Evolutionary conservation across 352 stramenopile genomes (phyloP).

Genomic region (Lagenidium giganteum): DNA sequence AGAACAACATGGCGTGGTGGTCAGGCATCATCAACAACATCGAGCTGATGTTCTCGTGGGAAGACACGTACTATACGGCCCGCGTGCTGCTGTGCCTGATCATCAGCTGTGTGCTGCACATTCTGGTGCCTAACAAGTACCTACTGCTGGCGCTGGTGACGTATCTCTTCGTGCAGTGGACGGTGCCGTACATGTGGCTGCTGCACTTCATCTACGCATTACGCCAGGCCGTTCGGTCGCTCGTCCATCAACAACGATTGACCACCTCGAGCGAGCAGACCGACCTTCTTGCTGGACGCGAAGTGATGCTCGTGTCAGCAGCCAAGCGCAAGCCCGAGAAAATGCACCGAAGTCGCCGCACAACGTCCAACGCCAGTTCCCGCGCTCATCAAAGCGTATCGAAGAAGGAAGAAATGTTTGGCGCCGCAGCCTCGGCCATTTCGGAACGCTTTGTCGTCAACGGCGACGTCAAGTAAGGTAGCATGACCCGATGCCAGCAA

Average conservation of each 20-base stretch:
- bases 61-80: constrained; percentile 83
- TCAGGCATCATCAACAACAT: constrained; percentile 76
- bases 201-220: constrained; percentile 60
- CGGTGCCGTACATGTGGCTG: constrained; percentile 72
- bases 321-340: constrained; percentile 24
- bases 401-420: constrained; percentile 84
- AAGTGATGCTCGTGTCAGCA: constrained; percentile 20
- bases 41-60: constrained; percentile 87
- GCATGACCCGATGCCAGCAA: too few species aligned
- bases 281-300: constrained; percentile 25
- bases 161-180: constrained; percentile 80
- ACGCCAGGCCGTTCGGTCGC: constrained; percentile 56
- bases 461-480: too few species aligned
- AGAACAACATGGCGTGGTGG: constrained; percentile 89
- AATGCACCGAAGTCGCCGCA: constrained; percentile 37
- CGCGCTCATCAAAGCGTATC: constrained; percentile 68
- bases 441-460: constrained; percentile 71
- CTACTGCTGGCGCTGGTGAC: constrained; percentile 66
- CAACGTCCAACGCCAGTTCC: constrained; percentile 49
- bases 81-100: constrained; percentile 79
- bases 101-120: constrained; percentile 80
- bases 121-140: constrained; percentile 84
- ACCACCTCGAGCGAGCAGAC: constrained; percentile 53
- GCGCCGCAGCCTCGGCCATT: constrained; percentile 68
- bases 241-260: constrained; percentile 77